These are phyloP conservation scores for Hypoxylon lienhwacheense DNA, from an alignment of 495 filamentous ascomycete genomes.

Conservation along the genomic window DNA sequence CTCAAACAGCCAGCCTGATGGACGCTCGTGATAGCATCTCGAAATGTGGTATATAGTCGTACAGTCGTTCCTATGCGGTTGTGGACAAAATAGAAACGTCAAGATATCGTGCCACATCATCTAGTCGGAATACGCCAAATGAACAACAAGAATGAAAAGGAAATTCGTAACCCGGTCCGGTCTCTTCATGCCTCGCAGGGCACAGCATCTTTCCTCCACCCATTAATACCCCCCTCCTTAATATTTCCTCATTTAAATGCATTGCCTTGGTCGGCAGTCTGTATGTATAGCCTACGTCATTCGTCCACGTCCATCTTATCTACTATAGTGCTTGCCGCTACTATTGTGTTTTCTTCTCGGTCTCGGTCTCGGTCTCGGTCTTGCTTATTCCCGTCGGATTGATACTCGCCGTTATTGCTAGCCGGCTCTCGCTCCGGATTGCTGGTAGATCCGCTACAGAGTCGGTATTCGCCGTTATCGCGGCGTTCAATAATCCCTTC, in stretches of 20 bases:
- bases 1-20: conserved; percentile 11
- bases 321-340: conserved; percentile 38
- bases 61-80: conserved; percentile 31
- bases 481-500: conserved; percentile 59
- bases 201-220: conserved; percentile 1
- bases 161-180: conserved; percentile 22
- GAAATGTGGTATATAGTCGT: conserved; percentile 32
- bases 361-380: conserved; percentile 15
- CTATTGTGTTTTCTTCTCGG: conserved; percentile 34
- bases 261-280: conserved; percentile 1
- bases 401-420: conserved; percentile 30
- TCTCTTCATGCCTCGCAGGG: not conserved
- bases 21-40: conserved; percentile 15
- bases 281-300: conserved; percentile 15
- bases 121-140: conserved; percentile 15
- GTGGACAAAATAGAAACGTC: conserved; percentile 21
- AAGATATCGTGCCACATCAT: conserved; percentile 23
- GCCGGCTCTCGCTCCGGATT: conserved; percentile 37
- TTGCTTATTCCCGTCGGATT: conserved; percentile 31
- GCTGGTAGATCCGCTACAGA: conserved; percentile 42
- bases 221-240: not conserved
- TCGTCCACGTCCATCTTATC: conserved; percentile 44
- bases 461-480: conserved; percentile 54
- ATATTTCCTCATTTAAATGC: conserved; percentile 3
- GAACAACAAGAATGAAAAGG: conserved; percentile 16